These are phyloP conservation scores for Sporothrix variecibatus DNA, from an alignment of 2,329 filamentous ascomycete genomes.

Conservation along the genomic window DNA sequence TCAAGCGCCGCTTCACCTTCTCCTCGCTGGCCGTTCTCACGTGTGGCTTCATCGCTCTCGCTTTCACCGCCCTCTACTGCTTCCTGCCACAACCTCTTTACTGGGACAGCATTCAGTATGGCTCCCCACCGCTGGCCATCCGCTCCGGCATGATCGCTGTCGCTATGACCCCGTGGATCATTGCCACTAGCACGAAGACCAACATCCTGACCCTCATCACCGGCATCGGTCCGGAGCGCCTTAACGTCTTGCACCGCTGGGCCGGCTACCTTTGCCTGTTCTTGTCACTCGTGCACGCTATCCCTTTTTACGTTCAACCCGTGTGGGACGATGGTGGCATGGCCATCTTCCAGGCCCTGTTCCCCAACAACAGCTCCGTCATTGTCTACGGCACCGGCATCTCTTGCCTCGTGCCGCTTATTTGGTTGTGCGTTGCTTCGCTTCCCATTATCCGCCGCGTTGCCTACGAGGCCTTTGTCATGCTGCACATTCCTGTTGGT, in stretches of 20 bases:
- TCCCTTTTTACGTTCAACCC: conserved; percentile 88
- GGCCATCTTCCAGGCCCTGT: conserved; percentile 68
- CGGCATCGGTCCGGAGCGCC: conserved; percentile 85
- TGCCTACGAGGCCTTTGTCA: conserved; percentile 83
- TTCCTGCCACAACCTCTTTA: conserved; percentile 88
- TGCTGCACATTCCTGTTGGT: conserved; percentile 79
- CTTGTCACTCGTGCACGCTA: conserved; percentile 77
- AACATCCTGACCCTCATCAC: conserved; percentile 83
- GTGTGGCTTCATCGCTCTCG: conserved; percentile 66
- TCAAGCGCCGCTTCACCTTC: conserved; percentile 71
- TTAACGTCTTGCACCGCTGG: conserved; percentile 94
- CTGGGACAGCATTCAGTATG: conserved; percentile 82
- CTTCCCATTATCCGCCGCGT: conserved; percentile 73
- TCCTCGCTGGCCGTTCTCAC: conserved; percentile 74
- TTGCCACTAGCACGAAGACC: conserved; percentile 86
- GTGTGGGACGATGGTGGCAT: conserved; percentile 79
- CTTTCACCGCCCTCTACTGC: conserved; percentile 76
- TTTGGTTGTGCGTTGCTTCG: conserved; percentile 83
- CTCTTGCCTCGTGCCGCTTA: conserved; percentile 76
- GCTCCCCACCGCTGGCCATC: conserved; percentile 85
- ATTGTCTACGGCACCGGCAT: conserved; percentile 80
- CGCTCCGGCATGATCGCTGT: conserved; percentile 90
- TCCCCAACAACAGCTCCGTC: conserved; percentile 59
- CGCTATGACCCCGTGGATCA: conserved; percentile 88
- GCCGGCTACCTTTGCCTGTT: conserved; percentile 83